These are phyloP conservation scores for Haplosporangium gracile DNA, from an alignment of 192 early-diverging fungal species.

Conservation along the genomic window DNA sequence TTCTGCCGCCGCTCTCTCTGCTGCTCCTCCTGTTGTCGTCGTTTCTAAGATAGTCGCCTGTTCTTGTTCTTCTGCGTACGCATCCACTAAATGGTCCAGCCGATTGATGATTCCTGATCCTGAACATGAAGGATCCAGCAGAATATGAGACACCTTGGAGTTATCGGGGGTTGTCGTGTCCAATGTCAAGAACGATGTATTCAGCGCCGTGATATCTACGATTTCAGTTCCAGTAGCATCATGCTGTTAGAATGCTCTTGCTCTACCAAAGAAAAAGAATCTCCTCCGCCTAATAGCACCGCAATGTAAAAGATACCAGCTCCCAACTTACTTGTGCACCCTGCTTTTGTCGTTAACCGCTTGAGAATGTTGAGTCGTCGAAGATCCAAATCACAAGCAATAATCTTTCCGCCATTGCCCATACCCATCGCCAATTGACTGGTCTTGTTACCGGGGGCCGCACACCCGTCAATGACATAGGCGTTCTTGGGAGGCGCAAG, in stretches of 20 bases:
- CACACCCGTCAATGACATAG: slow-evolving; percentile 93
- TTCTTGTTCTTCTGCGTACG: slow-evolving; percentile 59
- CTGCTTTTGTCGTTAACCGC: slow-evolving; percentile 79
- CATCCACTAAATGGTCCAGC: slow-evolving; percentile 87
- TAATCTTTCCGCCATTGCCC: slow-evolving; percentile 87
- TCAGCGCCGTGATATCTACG: slow-evolving; percentile 76
- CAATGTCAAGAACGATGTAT: slow-evolving; percentile 85
- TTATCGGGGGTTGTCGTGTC: slow-evolving; percentile 76
- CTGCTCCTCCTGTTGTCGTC: slow-evolving; percentile 54
- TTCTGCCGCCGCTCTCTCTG: slow-evolving; percentile 31
- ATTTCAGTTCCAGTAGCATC: neutral
- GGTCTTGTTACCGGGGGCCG: slow-evolving; percentile 98
- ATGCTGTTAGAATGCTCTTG: neutral
- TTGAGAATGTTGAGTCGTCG: slow-evolving; percentile 80
- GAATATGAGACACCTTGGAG: slow-evolving; percentile 85
- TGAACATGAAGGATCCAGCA: slow-evolving; percentile 97
- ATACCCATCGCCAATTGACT: slow-evolving; percentile 92
- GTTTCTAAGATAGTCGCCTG: slow-evolving; percentile 41
- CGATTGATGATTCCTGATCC: slow-evolving; percentile 95
- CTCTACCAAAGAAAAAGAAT: neutral
- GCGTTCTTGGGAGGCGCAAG: slow-evolving; percentile 69
- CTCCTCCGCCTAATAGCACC: neutral
- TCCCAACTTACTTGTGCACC: slow-evolving; percentile 76
- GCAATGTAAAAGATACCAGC: neutral
- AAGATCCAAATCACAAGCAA: slow-evolving; percentile 92